phyloP scores from a whole-genome alignment of 73 alveolate genomes.

The Paramecium bursaria region DNA sequence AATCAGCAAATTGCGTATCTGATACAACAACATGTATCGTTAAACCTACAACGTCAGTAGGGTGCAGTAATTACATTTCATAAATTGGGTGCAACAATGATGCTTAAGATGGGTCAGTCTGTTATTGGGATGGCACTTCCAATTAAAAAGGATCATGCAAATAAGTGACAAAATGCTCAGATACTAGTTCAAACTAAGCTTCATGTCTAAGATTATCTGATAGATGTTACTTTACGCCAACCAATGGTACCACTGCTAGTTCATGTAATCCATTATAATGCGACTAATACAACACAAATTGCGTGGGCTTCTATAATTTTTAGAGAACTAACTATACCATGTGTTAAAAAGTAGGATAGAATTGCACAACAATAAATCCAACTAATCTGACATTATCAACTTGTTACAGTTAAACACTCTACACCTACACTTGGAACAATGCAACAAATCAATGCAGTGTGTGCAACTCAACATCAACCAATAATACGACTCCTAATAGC shows the following conservation, averaged over 20 bases:
- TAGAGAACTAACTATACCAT: neutral
- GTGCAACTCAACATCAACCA: neutral
- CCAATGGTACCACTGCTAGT: neutral
- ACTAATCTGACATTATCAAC: neutral
- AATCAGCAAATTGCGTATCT: neutral
- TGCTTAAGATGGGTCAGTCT: neutral
- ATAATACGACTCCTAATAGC: neutral
- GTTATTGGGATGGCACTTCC: constrained; percentile 47
- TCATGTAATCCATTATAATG: neutral
- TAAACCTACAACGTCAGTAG: neutral
- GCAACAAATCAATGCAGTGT: neutral
- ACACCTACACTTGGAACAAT: constrained; percentile 14
- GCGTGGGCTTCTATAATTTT: neutral
- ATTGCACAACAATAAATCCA: neutral
- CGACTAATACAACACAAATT: neutral
- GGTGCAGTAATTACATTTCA: neutral
- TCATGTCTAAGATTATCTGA: neutral
- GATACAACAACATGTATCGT: neutral
- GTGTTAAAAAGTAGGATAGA: neutral
- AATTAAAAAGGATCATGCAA: no score
- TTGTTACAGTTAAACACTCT: neutral
- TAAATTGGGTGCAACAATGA: neutral
- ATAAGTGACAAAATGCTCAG: neutral
- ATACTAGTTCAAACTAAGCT: neutral
- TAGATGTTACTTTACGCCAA: neutral